A percentile compares a stretch with the other conserved stretches of the same genome.
These are phyloP conservation scores for Suhomyces maxii DNA, from an alignment of 1,139 yeast genomes.

Conservation along the genomic window DNA sequence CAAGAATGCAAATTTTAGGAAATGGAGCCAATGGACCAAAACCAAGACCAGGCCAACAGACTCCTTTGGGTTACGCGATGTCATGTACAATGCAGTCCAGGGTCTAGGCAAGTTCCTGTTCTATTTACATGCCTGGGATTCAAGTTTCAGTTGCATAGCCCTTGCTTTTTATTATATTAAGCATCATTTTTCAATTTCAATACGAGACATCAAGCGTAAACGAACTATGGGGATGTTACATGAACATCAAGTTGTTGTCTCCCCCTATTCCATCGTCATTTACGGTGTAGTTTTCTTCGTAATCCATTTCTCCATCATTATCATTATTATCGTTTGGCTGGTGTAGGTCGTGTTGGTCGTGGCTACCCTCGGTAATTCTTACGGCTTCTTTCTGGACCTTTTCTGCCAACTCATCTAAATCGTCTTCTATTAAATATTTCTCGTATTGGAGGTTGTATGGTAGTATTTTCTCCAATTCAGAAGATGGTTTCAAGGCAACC, in stretches of 20 bases:
- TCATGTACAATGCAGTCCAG: too few species aligned
- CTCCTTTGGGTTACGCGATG: too few species aligned
- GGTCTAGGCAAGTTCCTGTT: too few species aligned
- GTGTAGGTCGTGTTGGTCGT: neutral
- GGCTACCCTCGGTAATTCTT: neutral
- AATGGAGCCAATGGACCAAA: too few species aligned
- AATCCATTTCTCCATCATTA: too few species aligned
- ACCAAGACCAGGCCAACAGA: too few species aligned
- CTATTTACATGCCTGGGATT: too few species aligned
- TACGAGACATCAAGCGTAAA: too few species aligned
- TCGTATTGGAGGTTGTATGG: constrained; percentile 37
- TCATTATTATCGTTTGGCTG: neutral
- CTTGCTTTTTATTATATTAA: too few species aligned
- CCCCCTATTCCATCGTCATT: constrained; percentile 20
- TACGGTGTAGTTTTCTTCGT: constrained; percentile 3
- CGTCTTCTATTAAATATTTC: constrained; percentile 25
- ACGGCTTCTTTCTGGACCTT: neutral
- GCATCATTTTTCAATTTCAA: too few species aligned
- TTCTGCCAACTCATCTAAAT: constrained; percentile 19
- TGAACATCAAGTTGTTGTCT: constrained; percentile 17
- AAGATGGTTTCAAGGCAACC: constrained; percentile 19
- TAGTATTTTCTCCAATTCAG: constrained; percentile 21
- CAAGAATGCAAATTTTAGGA: too few species aligned
- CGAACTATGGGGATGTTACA: neutral
- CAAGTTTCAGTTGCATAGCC: too few species aligned